phyloP scores from a whole-genome alignment of 2,329 filamentous ascomycete species.

The Ceratocystis eucalypticola region DNA sequence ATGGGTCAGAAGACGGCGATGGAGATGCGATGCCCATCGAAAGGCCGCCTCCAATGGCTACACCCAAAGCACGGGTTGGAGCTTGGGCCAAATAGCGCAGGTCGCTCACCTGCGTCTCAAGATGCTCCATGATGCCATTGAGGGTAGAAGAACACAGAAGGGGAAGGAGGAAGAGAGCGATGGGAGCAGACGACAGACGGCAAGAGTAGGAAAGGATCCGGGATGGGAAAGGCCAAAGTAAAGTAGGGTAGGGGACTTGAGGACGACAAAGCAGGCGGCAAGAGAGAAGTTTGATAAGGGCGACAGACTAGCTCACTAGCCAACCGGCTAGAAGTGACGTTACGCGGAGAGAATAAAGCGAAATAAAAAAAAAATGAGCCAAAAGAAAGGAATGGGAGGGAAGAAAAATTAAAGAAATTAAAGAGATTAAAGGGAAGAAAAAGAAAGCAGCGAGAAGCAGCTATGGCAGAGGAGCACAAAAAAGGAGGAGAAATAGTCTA shows the following conservation, averaged over 20 bases:
- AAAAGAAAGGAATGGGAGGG: background rate
- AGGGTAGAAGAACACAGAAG: conserved; percentile 1
- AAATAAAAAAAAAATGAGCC: background rate
- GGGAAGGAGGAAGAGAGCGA: background rate
- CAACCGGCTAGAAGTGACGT: background rate
- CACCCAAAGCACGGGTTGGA: conserved; percentile 25
- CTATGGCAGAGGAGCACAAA: background rate
- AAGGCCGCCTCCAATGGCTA: conserved; percentile 19
- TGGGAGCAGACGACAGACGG: background rate
- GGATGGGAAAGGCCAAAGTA: background rate
- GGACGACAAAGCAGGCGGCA: background rate
- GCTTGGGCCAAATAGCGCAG: conserved; percentile 37
- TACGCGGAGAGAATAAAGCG: background rate
- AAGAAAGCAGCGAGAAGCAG: background rate
- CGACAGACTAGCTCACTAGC: background rate
- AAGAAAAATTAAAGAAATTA: background rate
- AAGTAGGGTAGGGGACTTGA: background rate
- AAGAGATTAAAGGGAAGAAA: background rate
- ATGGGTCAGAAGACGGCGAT: conserved; percentile 34
- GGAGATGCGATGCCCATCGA: conserved; percentile 25
- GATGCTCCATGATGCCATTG: conserved; percentile 36
- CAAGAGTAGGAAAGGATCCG: background rate
- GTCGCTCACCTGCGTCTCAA: conserved; percentile 41
- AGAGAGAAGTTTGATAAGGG: background rate
- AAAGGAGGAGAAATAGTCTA: background rate